phyloP scores from a whole-genome alignment of 2,329 filamentous ascomycete species.

The Pseudopithomyces chartarum region DNA sequence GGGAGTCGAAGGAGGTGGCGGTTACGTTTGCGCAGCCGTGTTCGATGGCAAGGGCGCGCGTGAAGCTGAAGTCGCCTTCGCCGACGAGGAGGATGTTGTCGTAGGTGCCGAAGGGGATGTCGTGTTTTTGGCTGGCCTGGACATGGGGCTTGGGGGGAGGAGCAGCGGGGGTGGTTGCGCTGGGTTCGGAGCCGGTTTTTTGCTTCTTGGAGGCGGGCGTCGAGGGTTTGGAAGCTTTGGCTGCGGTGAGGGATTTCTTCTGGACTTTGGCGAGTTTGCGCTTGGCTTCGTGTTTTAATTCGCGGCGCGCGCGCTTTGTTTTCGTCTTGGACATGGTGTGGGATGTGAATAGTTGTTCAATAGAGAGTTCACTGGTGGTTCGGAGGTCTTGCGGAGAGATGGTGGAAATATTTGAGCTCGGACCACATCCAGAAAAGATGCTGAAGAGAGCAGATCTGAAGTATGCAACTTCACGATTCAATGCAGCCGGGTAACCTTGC shows the following conservation, averaged over 20 bases:
- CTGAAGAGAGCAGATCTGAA: background rate
- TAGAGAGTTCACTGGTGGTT: constrained; percentile 8
- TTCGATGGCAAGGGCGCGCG: constrained; percentile 67
- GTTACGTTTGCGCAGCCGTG: constrained; percentile 70
- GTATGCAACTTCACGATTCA: background rate
- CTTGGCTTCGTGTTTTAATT: constrained; percentile 39
- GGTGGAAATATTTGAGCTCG: constrained; percentile 26
- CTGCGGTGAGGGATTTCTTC: constrained; percentile 21
- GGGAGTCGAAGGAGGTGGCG: constrained; percentile 70
- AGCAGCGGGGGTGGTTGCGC: constrained; percentile 6
- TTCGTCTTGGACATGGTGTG: constrained; percentile 41
- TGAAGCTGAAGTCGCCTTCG: constrained; percentile 81
- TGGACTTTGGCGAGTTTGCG: constrained; percentile 34
- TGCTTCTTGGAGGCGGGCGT: constrained; percentile 16
- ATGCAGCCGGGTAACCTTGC: constrained; percentile 31
- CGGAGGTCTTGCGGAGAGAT: constrained; percentile 28
- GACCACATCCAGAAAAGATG: constrained; percentile 16
- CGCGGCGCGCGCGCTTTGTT: constrained; percentile 38
- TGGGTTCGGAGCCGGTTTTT: constrained; percentile 15
- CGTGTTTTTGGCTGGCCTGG: constrained; percentile 50
- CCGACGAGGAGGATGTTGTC: constrained; percentile 77
- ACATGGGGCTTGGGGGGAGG: constrained; percentile 20
- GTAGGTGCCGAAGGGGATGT: constrained; percentile 69
- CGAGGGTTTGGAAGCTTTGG: constrained; percentile 12
- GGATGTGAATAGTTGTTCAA: background rate